Evolutionary conservation across 176 grass and related monocot species (phyloP).

Genomic region (Eleusine indica): DNA sequence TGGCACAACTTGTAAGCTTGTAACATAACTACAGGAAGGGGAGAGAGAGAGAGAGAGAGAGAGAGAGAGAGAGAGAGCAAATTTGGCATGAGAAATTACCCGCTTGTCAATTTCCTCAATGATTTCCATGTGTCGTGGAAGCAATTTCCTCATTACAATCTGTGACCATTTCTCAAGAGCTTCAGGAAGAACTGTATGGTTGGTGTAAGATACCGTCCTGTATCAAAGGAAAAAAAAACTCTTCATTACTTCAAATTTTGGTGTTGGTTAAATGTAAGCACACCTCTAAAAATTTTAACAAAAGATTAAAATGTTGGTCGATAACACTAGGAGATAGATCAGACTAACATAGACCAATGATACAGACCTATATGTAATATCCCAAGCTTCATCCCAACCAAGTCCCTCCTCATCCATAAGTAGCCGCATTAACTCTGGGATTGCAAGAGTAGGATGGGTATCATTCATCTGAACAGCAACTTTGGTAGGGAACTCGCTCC

Average conservation of each 20-base stretch:
- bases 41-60: neutral
- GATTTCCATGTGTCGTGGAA: conserved; percentile 89
- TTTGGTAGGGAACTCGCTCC: conserved; percentile 77
- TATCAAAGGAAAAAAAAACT: conserved; percentile 5
- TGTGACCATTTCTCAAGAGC: conserved; percentile 87
- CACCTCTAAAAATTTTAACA: neutral
- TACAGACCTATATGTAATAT: conserved; percentile 65
- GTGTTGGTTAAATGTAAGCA: neutral
- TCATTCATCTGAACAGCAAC: conserved; percentile 93
- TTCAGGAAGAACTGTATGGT: conserved; percentile 86
- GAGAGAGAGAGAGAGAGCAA: neutral
- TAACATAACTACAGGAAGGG: conserved; percentile 10
- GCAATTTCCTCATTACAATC: conserved; percentile 68
- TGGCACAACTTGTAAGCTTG: conserved; percentile 47
- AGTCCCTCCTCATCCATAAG: conserved; percentile 77
- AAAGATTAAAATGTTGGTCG: no score
- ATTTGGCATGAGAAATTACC: conserved; percentile 42
- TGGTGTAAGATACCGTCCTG: conserved; percentile 79
- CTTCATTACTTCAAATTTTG: conserved; percentile 17
- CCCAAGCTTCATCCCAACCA: conserved; percentile 79
- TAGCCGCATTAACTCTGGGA: conserved; percentile 74
- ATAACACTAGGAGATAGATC: neutral
- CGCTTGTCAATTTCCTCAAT: conserved; percentile 79
- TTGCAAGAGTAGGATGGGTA: conserved; percentile 78
- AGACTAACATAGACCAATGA: conserved; percentile 23